These are phyloP conservation scores for Mycotypha africana DNA, from an alignment of 371 early-diverging fungal genomes.

Conservation along the genomic window DNA sequence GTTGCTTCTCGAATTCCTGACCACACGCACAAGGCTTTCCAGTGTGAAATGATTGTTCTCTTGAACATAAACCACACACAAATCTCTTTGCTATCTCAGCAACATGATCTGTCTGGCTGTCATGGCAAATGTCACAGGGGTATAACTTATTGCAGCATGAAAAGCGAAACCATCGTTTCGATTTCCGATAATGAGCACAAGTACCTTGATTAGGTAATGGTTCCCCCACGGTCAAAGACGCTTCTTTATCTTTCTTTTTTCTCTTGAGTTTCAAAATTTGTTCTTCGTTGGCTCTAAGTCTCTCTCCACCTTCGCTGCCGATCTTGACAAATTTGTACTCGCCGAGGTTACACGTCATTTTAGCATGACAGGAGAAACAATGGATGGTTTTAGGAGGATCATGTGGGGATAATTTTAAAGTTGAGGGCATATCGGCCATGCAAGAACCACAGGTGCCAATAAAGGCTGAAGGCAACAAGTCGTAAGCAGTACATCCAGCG, in stretches of 20 bases:
- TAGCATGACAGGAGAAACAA: slow-evolving; percentile 55
- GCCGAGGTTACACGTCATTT: slow-evolving; percentile 34
- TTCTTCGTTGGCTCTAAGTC: slow-evolving; percentile 19
- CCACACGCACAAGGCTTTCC: slow-evolving; percentile 62
- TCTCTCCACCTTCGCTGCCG: slow-evolving; percentile 37
- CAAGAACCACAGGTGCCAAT: slow-evolving; percentile 58
- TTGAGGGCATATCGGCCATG: slow-evolving; percentile 29
- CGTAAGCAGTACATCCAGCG: slow-evolving; percentile 60
- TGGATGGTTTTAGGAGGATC: slow-evolving; percentile 28
- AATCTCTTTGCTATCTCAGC: slow-evolving; percentile 72
- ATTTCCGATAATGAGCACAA: slow-evolving; percentile 91
- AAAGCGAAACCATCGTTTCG: slow-evolving; percentile 95
- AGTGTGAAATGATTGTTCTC: slow-evolving; percentile 67
- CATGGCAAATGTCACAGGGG: slow-evolving; percentile 95
- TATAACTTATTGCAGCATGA: slow-evolving; percentile 77
- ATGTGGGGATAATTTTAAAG: slow-evolving; percentile 22
- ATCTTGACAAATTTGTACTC: slow-evolving; percentile 51
- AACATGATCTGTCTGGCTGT: slow-evolving; percentile 69
- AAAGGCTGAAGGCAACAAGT: slow-evolving; percentile 62
- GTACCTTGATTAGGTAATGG: slow-evolving; percentile 81
- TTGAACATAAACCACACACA: slow-evolving; percentile 92
- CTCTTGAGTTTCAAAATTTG: slow-evolving; percentile 31
- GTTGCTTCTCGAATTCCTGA: slow-evolving; percentile 49
- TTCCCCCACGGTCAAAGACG: slow-evolving; percentile 57
- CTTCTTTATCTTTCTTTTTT: slow-evolving; percentile 43